Evolutionary conservation across 345 rosid genomes (phyloP), one percentile per base, ranked within the genome.

Genomic region (Cardiospermum halicacabum): DNA sequence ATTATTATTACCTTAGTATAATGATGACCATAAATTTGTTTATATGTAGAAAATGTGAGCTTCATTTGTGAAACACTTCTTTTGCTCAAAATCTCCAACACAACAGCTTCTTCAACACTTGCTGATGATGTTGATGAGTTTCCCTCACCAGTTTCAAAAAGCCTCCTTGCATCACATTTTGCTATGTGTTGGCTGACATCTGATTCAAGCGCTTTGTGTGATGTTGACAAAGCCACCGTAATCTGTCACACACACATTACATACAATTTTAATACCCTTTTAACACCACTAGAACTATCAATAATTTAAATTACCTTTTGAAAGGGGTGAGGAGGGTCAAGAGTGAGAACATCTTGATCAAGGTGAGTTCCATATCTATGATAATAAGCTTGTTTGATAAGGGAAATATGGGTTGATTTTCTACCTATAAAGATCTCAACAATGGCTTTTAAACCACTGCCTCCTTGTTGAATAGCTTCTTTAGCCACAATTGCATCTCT

Each of bases 51-150:
- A 57, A 85, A 75, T 7, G 81, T 88, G 49, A 81, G 64, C 78
- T 81, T 80, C 49, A 83, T 68, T 65, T 83, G 94, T 32, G 85
- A 78, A 60, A 88, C 76, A 75, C 85, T 85, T 64, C 89, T 72
- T 75, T 88, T 88, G 58, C 82, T 80, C 26, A 88, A 63, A 68
- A 83, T 85, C 79, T 85, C 91, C 30, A 88, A 79, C 69, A 83
- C 79, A 62, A 80, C 74, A 22, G 73, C 81, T 58, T 81, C 88
- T 61, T 77, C 82, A 55, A 75, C 63, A 31, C 77, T 72, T 48
- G 79, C 78, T 0, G 83, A 53, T n/a, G n/a, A n/a, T n/a, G n/a
- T n/a, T n/a, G n/a, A n/a, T n/a, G n/a, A n/a, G 10, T 80, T 65
- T 64, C 87, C 84, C 56, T 82, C 80, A 69, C 88, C 81, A 40